Conservation (phyloP, 1,139 yeast species). For the Saccharomyces hybrid region DNA sequence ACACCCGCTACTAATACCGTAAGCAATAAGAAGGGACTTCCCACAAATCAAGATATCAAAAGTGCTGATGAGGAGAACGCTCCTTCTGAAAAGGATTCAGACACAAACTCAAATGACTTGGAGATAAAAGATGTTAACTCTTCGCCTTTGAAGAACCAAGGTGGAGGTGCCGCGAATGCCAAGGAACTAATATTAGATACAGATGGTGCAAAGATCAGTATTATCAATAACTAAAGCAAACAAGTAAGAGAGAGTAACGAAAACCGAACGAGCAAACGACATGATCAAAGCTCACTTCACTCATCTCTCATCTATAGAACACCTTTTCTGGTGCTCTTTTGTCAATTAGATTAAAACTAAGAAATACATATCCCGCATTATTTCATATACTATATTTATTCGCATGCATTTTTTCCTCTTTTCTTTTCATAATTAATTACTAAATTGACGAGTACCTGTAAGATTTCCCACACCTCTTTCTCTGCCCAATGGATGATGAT, state of each 20-base stretch:
- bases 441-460: too few relatives aligned
- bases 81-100: slow-evolving; percentile 5
- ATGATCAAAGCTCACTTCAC: not conserved
- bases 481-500: too few relatives aligned
- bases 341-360: not conserved
- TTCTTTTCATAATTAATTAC: not conserved
- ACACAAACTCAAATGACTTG: slow-evolving; percentile 3
- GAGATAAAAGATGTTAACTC: slow-evolving; percentile 10
- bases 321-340: too few relatives aligned
- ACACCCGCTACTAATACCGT: slow-evolving; percentile 21
- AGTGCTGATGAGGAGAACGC: slow-evolving; percentile 2
- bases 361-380: not conserved
- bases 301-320: too few relatives aligned
- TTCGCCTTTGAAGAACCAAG: slow-evolving; percentile 17
- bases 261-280: too few relatives aligned
- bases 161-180: not conserved
- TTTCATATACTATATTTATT: not conserved
- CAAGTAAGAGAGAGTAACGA: not conserved
- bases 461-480: too few relatives aligned
- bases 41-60: slow-evolving; percentile 1
- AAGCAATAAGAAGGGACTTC: slow-evolving; percentile 4
- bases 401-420: not conserved
- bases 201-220: slow-evolving; percentile 27
- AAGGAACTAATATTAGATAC: slow-evolving; percentile 25
- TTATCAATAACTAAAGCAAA: slow-evolving; percentile 12